These are phyloP conservation scores for Cladosporium sp. DNA, from an alignment of 2,329 filamentous ascomycete species.

Conservation along the genomic window DNA sequence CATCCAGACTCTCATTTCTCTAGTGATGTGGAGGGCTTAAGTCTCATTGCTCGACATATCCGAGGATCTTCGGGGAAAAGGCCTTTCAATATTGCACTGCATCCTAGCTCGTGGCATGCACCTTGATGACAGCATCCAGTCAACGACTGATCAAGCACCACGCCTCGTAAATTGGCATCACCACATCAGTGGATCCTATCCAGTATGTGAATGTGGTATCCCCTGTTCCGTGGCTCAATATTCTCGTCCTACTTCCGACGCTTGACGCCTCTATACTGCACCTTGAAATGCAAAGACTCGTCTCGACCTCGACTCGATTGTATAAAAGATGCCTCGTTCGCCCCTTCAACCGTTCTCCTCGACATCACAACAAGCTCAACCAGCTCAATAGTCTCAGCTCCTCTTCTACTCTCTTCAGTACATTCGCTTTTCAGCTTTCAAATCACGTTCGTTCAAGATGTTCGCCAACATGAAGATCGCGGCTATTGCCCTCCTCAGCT, in stretches of 20 bases:
- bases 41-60: no score
- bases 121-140: neutral
- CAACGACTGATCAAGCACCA: neutral
- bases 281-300: neutral
- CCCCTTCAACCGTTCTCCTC: neutral
- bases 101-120: neutral
- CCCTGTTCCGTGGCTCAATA: neutral
- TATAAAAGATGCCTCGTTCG: constrained; percentile 1
- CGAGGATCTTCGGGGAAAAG: neutral
- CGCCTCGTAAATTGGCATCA: neutral
- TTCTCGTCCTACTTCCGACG: neutral
- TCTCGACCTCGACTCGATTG: neutral
- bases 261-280: neutral
- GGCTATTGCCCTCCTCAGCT: constrained; percentile 1
- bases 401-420: neutral
- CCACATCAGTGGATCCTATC: constrained; percentile 7
- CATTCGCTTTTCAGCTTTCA: neutral
- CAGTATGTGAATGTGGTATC: neutral
- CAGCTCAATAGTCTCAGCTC: neutral
- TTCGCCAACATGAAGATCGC: constrained; percentile 9
- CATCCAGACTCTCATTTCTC: no score
- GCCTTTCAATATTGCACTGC: constrained; percentile 8
- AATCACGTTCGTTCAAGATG: neutral
- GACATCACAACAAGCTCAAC: no score
- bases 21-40: neutral